These are phyloP conservation scores for Cadophora sp. DNA, from an alignment of 2,329 filamentous ascomycete genomes.

Conservation along the genomic window DNA sequence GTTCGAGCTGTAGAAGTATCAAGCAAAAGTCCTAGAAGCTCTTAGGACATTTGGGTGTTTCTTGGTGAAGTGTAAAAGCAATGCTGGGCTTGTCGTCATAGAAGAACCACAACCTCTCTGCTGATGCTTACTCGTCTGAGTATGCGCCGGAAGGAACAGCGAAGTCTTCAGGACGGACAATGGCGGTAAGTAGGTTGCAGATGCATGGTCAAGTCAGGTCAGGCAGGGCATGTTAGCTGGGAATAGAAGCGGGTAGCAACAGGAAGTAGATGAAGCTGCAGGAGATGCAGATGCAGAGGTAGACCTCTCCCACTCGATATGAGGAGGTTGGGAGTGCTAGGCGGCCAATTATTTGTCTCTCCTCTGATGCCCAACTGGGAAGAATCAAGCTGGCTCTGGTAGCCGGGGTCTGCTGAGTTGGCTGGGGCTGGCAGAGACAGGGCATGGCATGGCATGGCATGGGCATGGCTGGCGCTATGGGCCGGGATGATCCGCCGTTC, in stretches of 20 bases:
- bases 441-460: not conserved
- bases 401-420: constrained; percentile 3
- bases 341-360: constrained; percentile 9
- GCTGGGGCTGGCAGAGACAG: constrained; percentile 7
- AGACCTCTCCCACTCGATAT: constrained; percentile 9
- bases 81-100: constrained; percentile 31
- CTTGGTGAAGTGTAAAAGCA: not conserved
- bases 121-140: constrained; percentile 11
- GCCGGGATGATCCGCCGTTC: constrained; percentile 8
- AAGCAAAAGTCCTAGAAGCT: not conserved
- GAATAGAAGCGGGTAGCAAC: constrained; percentile 25
- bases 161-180: constrained; percentile 17
- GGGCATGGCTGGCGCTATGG: constrained; percentile 6
- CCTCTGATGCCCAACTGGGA: not conserved
- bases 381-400: constrained; percentile 1
- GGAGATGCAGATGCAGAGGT: constrained; percentile 22
- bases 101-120: constrained; percentile 22
- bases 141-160: constrained; percentile 28
- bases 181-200: constrained; percentile 21
- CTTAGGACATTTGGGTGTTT: not conserved
- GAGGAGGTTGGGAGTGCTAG: constrained; percentile 28
- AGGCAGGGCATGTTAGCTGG: constrained; percentile 20
- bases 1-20: constrained; percentile 14
- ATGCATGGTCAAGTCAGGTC: constrained; percentile 29
- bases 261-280: constrained; percentile 24